Base-by-base conservation (phyloP, 2,329 filamentous ascomycete species). In the Diplocarpon mali region DNA sequence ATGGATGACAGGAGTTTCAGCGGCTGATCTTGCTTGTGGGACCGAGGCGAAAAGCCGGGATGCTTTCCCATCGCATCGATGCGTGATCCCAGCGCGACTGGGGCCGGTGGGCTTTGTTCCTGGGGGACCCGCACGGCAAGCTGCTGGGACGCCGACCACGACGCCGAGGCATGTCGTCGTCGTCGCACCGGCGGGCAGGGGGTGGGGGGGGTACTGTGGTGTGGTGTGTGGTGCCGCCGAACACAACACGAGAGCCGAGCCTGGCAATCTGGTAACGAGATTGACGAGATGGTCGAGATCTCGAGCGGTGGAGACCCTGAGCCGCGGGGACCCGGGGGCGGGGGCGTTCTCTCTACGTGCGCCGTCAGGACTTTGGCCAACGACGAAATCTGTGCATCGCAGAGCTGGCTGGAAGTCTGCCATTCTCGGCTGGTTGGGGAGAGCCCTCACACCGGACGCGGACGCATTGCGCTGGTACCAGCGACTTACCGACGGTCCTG, bases 201-300 rank as follows among this genome's bases (percentile, higher is more conserved):
- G 4, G 7, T 24, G n/a, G n/a, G n/a, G n/a, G n/a, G n/a, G n/a
- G n/a, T n/a, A n/a, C n/a, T n/a, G n/a, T n/a, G n/a, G n/a, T 24
- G 20, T 24, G 20, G 20, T 24, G 20, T 24, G 20, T 24, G 3
- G 20, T 24, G 20, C 20, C 7, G 20, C 20, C 7, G 32, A 14
- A 28, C 15, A 24, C 16, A 35, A 30, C 41, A 44, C 35, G 28
- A 44, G 35, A 38, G 7, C n/a, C n/a, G n/a, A 7, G 5, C 6
- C 8, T 37, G 20, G 30, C 36, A 42, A 35, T 37, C 30, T 14
- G 32, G 40, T 35, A 42, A 42, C 40, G 40, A 42, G 40, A 42
- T 42, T 42, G 40, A 42, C 40, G 40, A 36, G 40, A 42, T 5
- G 29, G 14, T 29, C 24, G 13, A 34, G 10, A 11, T 44, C 24